These are phyloP conservation scores for Didymella keratinophila DNA, from an alignment of 2,329 filamentous ascomycete genomes.

Conservation along the genomic window DNA sequence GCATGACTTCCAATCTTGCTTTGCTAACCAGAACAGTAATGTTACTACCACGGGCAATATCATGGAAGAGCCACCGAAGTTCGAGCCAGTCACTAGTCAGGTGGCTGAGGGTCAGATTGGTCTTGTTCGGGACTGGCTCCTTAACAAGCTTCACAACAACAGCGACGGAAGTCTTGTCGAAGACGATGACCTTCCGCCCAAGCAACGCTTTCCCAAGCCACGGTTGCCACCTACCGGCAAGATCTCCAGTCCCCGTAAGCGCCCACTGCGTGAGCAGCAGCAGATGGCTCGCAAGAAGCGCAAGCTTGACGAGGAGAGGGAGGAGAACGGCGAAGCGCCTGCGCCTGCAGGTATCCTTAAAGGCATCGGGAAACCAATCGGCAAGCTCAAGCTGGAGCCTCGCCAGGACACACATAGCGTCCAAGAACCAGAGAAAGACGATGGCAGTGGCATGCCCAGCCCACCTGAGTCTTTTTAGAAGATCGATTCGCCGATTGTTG, in stretches of 20 bases:
- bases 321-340: slow-evolving; percentile 43
- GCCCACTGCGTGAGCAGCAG: slow-evolving; percentile 81
- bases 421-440: slow-evolving; percentile 71
- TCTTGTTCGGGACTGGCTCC: slow-evolving; percentile 89
- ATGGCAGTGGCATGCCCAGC: slow-evolving; percentile 81
- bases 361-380: slow-evolving; percentile 63
- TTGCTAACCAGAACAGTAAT: slow-evolving; percentile 57
- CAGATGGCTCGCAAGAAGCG: slow-evolving; percentile 88
- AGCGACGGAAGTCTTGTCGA: slow-evolving; percentile 84
- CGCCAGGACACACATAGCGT: slow-evolving; percentile 68
- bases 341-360: slow-evolving; percentile 37
- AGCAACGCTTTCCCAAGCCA: slow-evolving; percentile 76
- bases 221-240: slow-evolving; percentile 78
- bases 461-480: slow-evolving; percentile 71
- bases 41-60: slow-evolving; percentile 66
- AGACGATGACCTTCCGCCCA: slow-evolving; percentile 92
- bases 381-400: slow-evolving; percentile 58
- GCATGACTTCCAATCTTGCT: not conserved
- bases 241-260: slow-evolving; percentile 84
- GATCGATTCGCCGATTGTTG: slow-evolving; percentile 9
- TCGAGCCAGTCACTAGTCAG: slow-evolving; percentile 80
- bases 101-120: slow-evolving; percentile 83
- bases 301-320: slow-evolving; percentile 64
- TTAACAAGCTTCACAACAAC: slow-evolving; percentile 85
- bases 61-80: slow-evolving; percentile 72